Evolutionary conservation across 106 monocot species (phyloP), one percentile per base, ranked within the genome.

Genomic region (Allium sativum): DNA sequence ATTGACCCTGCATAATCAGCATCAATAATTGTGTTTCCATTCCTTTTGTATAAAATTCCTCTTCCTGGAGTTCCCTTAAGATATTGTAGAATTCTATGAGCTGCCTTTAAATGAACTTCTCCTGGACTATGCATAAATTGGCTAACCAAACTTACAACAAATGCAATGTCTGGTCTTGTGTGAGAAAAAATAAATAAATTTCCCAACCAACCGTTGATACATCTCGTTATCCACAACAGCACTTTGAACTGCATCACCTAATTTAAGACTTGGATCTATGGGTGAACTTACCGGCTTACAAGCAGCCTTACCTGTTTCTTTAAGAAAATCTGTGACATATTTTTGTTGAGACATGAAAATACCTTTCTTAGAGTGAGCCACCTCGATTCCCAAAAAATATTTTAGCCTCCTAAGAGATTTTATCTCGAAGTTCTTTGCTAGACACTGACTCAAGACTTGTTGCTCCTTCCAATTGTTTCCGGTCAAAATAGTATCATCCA

Each of bases 311-410:
- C 20, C 41, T 12, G 10, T 45, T 45, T 58, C 46, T 13, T 20
- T 45, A 0, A 58, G 57, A 2, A 31, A 31, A 68, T 68, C 45
- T 3, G 3, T 40, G 15, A 68, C 8, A 41, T 58, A 68, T 20
- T 56, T 68, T 46, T 57, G 42, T 47, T 43, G 46, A 21, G 58
- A 55, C 1, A 56, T 68, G 0, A 65, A 58, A 40, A 58, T 41
- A 10, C 58, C 20, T 12, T 58, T 21, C 40, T 40, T 21, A 9
- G 58, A 58, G 22, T 40, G 58, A 58, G 1, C 40, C 11, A 58
- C 58, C 13, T 12, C 40, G n/a, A 58, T 14, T 58, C 4, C 22
- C 1, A 21, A 31, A 31, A 58, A 58, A 40, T 58, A 58, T 3
- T 58, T 58, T 16, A 58, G n/a, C 40, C 58, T 41, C 3, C 58